Evolutionary conservation across 2,329 filamentous ascomycete genomes (phyloP), one percentile per base, ranked within the genome.

Genomic region (Pseudocercospora macadamiae): DNA sequence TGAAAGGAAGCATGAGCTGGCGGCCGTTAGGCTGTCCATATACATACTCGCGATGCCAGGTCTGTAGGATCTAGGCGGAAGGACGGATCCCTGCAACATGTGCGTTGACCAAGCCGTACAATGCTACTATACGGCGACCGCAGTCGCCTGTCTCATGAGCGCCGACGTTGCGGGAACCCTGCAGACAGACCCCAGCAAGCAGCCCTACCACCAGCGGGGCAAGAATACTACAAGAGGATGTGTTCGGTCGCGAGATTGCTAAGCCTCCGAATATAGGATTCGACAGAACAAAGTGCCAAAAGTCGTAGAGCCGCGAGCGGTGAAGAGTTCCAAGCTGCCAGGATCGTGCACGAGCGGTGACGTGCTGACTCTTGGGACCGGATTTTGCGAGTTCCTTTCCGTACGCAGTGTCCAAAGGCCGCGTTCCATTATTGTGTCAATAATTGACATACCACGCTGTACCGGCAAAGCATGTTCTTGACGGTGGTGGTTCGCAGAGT

Each of bases 61-160:
- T 55, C 62, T 64, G 56, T 52, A 61, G 61, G 61, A 64, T 61
- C 59, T 59, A 53, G 61, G 55, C 61, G 61, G 61, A 64, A 61
- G 54, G 51, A 58, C 55, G 30, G 48, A 64, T 61, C 61, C 61
- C 59, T 61, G 61, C 61, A 49, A 23, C 47, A 49, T 30, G 47
- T 49, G 47, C 47, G 47, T 49, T 32, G 26, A 49, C 42, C 42
- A 45, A 45, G 42, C 42, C 42, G 42, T 49, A 49, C 47, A 49
- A 49, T 49, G 47, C 47, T 32, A 21, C 25, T 49, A 30, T 18
- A 49, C 47, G 42, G 42, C 42, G 19, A 21, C 42, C 42, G 42
- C 42, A 47, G 42, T 47, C 42, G 42, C 42, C 42, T 47, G 42
- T 47, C 42, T 47, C 42, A 49, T 49, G 47, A 34, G 26, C 47